A percentile compares a stretch with the other conserved stretches of the same genome.
Conservation (phyloP, 352 stramenopile genomes). For the Phytophthora litchii region DNA sequence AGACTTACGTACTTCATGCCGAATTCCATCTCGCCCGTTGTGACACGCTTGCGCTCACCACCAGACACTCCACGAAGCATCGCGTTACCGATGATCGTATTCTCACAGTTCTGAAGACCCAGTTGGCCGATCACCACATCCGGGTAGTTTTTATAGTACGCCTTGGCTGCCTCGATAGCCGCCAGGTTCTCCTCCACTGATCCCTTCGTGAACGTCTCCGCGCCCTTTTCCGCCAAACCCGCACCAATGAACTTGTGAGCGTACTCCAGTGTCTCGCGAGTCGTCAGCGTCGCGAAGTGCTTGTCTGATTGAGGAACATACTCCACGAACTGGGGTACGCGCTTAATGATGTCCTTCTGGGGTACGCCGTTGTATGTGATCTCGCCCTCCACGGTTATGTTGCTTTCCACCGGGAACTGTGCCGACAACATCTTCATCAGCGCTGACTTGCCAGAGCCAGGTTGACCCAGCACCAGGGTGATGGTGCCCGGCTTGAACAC, state of each 20-base stretch:
- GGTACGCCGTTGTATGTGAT: slow-evolving; percentile 18
- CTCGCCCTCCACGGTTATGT: slow-evolving; percentile 27
- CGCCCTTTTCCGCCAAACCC: slow-evolving; percentile 28
- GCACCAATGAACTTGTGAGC: slow-evolving; percentile 28
- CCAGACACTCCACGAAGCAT: slow-evolving; percentile 69
- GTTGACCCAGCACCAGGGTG: slow-evolving; percentile 13
- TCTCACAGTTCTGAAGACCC: slow-evolving; percentile 51
- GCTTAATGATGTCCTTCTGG: slow-evolving; percentile 16
- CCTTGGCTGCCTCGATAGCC: slow-evolving; percentile 21
- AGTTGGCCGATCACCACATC: slow-evolving; percentile 32
- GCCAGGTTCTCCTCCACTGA: slow-evolving; percentile 23
- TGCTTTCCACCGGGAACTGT: slow-evolving; percentile 22
- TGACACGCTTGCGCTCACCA: slow-evolving; percentile 70
- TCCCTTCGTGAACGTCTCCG: slow-evolving; percentile 37
- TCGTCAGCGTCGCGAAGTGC: slow-evolving; percentile 40
- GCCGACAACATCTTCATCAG: slow-evolving; percentile 37
- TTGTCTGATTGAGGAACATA: slow-evolving; percentile 35
- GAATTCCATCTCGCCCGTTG: slow-evolving; percentile 87
- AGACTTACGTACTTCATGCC: slow-evolving; percentile 68
- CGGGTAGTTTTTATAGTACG: slow-evolving; percentile 34
- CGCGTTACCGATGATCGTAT: slow-evolving; percentile 65
- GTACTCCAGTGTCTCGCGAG: slow-evolving; percentile 39
- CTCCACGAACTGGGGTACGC: slow-evolving; percentile 30
- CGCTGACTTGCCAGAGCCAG: slow-evolving; percentile 9
- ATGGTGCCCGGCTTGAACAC: slow-evolving; percentile 20